These are phyloP conservation scores for Macrolepiota fuliginosa DNA, from an alignment of 768 basidiomycete genomes.

Conservation along the genomic window DNA sequence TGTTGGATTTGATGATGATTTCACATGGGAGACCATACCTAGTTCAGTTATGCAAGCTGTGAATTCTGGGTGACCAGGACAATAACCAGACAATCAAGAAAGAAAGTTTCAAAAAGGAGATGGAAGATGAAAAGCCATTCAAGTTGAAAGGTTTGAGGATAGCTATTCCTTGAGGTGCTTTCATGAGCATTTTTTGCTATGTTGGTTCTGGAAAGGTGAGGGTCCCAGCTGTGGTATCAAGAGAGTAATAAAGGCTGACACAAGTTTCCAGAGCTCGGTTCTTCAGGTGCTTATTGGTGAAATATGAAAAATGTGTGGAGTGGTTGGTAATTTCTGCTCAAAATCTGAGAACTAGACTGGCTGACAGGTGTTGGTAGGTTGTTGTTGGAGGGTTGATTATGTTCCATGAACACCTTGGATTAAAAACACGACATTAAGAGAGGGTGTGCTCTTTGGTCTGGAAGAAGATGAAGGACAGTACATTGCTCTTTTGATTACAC, in stretches of 20 bases:
- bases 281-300: conserved; percentile 61
- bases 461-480: conserved; percentile 56
- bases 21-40: conserved; percentile 46
- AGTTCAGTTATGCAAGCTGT: conserved; percentile 19
- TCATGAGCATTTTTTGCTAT: conserved; percentile 71
- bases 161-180: conserved; percentile 49
- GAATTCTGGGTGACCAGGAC: conserved; percentile 11
- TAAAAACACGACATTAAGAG: conserved; percentile 61
- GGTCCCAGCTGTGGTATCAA: neutral
- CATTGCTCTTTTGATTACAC: neutral
- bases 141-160: conserved; percentile 45
- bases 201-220: conserved; percentile 72
- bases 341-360: neutral
- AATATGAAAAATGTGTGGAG: conserved; percentile 60
- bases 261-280: conserved; percentile 43
- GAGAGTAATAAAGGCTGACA: neutral
- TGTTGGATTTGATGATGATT: conserved; percentile 47
- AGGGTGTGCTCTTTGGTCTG: conserved; percentile 76
- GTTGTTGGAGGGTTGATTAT: conserved; percentile 38
- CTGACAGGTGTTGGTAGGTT: neutral
- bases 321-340: conserved; percentile 30
- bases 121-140: conserved; percentile 55
- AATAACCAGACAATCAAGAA: conserved; percentile 4
- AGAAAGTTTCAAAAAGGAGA: neutral
- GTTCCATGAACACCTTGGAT: conserved; percentile 67